Evolutionary conservation across 495 filamentous ascomycete genomes (phyloP).

Genomic region (Glutinoglossum americanum): DNA sequence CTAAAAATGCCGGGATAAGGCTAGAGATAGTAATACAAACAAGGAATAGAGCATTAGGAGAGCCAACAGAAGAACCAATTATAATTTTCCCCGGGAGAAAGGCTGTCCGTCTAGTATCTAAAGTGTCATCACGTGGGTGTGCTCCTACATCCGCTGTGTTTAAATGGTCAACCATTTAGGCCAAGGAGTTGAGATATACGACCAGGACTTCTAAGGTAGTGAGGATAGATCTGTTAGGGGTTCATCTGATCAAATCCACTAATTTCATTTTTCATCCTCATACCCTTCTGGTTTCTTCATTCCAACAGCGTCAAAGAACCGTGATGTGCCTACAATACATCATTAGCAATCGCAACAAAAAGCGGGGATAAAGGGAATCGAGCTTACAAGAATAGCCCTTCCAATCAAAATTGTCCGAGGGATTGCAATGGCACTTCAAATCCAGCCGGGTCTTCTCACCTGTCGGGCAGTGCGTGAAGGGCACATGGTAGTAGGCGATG

Average conservation of each 20-base stretch:
- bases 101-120: not conserved
- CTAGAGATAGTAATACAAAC: not conserved
- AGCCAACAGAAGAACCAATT: not conserved
- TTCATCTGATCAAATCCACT: slow-evolving; percentile 30
- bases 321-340: slow-evolving; percentile 39
- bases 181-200: not conserved
- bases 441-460: slow-evolving; percentile 60
- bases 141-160: not conserved
- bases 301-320: slow-evolving; percentile 63
- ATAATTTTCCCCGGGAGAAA: not conserved
- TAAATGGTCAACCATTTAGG: not conserved
- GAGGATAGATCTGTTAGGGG: slow-evolving; percentile 14
- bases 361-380: not conserved
- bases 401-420: slow-evolving; percentile 96
- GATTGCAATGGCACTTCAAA: slow-evolving; percentile 82
- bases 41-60: not conserved
- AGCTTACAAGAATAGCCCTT: slow-evolving; percentile 82
- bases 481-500: slow-evolving; percentile 96
- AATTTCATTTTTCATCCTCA: slow-evolving; percentile 16
- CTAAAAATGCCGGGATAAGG: not conserved
- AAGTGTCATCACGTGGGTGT: not conserved
- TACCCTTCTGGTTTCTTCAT: slow-evolving; percentile 65
- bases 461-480: slow-evolving; percentile 92
- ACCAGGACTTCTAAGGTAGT: not conserved
- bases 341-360: slow-evolving; percentile 3